Base-by-base conservation (phyloP, 768 basidiomycete species). In the Mycena rosella region DNA sequence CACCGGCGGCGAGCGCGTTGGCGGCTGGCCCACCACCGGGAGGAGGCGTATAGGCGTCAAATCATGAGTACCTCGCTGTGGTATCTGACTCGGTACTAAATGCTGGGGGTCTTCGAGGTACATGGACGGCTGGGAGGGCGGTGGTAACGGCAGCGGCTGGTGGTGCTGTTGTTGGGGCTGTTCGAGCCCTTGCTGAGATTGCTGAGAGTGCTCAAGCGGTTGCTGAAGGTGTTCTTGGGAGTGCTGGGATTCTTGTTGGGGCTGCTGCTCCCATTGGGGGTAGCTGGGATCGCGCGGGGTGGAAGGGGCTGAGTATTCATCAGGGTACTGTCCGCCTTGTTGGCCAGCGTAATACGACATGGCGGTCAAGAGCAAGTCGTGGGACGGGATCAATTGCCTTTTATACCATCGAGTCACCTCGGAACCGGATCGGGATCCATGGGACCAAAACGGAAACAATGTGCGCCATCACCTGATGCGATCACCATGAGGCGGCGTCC, bases 331-430 rank as follows among this genome's bases (percentile, higher is more conserved):
- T 24, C 27, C 54, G 32, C 57, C 61, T 15, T 63, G 65, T 70
- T 84, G 82, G 68, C 75, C 75, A 72, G 77, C 83, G 68, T 82
- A 81, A 78, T 83, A 86, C 75, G 86, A 86, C 86, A 86, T 87
- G 77, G 75, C 70, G 70, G 69, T 68, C 74, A 75, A 74, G 73
- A 78, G 75, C 74, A 71, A 73, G 67, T 51, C 65, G 72, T 40
- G 68, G 74, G 68, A 67, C 65, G 72, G 34, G 66, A 64, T 63
- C 67, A 68, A 73, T 68, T 57, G 62, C 62, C 48, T 63, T 81
- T 78, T 83, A 81, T 81, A 80, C 67, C 75, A 60, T 44, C 42
- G 15, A 42, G 57, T n/a, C n/a, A 18, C 40, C 77, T 40, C 80
- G 73, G 80, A 78, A 81, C 74, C 71, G 63, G 47, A 30, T n/a